Evolutionary conservation across 73 alveolate genomes (phyloP).

Genomic region (Tetrahymena elliotti): DNA sequence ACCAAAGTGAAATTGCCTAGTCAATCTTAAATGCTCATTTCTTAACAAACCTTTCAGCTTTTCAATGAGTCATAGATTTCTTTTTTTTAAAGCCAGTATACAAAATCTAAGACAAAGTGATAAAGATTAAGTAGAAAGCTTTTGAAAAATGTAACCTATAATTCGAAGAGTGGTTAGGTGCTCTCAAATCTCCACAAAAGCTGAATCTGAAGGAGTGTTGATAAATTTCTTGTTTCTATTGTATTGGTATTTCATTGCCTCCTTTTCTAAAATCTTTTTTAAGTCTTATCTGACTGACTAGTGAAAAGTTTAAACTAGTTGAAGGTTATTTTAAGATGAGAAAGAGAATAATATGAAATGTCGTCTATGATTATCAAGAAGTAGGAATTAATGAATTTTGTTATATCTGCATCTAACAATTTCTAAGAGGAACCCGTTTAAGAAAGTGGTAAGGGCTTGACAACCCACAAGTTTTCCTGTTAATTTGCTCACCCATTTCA

Average conservation of each 20-base stretch:
- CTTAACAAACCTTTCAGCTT: neutral
- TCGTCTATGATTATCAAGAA: neutral
- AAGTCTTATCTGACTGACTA: neutral
- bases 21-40: neutral
- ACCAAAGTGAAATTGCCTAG: neutral
- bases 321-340: neutral
- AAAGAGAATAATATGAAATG: neutral
- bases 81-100: neutral
- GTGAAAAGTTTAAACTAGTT: neutral
- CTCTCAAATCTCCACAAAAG: neutral
- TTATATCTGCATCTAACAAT: neutral
- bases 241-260: neutral
- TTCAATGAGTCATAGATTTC: neutral
- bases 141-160: neutral
- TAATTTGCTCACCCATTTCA: neutral
- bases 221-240: neutral
- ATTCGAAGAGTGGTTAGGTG: neutral
- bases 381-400: neutral
- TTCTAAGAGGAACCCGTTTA: neutral
- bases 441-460: neutral
- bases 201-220: neutral
- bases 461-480: neutral
- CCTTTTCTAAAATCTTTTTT: neutral
- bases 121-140: neutral
- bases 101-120: neutral